Conservation (phyloP, 2,329 filamentous ascomycete genomes). For the Ceratocystis cubensis region DNA sequence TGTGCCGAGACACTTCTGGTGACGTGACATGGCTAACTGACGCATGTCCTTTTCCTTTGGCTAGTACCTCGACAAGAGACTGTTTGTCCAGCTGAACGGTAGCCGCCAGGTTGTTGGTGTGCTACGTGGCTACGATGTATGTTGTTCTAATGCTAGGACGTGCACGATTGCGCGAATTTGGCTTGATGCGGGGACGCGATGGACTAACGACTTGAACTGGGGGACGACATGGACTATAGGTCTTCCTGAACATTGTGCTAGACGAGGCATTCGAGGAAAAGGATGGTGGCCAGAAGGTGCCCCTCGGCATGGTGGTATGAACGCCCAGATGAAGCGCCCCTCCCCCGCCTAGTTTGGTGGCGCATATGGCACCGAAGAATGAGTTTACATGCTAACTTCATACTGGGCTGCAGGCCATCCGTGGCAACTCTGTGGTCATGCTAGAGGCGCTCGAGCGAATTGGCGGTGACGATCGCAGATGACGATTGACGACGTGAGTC, state of each 20-base stretch:
- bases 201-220: not conserved
- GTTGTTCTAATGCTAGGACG: conserved; percentile 26
- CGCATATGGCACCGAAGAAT: not conserved
- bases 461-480: conserved; percentile 44
- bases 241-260: conserved; percentile 95
- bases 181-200: not conserved
- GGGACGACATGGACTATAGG: conserved; percentile 39
- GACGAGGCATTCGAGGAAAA: conserved; percentile 97
- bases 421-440: conserved; percentile 97
- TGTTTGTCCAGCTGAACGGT: conserved; percentile 95
- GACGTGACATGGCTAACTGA: not conserved
- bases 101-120: conserved; percentile 94
- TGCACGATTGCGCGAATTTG: not conserved
- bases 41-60: not conserved
- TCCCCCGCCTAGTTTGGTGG: not conserved
- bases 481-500: conserved; percentile 25
- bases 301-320: conserved; percentile 83
- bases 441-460: conserved; percentile 69
- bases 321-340: not conserved
- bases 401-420: conserved; percentile 54
- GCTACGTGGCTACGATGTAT: conserved; percentile 88
- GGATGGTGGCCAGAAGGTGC: conserved; percentile 75
- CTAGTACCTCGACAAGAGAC: conserved; percentile 97
- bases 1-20: no score
- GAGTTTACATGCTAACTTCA: conserved; percentile 24